Percentiles rank a stretch among this genome's conserved stretches.
phyloP scores from a whole-genome alignment of 2,329 filamentous ascomycete species.

The Erysiphe neolycopersici region DNA sequence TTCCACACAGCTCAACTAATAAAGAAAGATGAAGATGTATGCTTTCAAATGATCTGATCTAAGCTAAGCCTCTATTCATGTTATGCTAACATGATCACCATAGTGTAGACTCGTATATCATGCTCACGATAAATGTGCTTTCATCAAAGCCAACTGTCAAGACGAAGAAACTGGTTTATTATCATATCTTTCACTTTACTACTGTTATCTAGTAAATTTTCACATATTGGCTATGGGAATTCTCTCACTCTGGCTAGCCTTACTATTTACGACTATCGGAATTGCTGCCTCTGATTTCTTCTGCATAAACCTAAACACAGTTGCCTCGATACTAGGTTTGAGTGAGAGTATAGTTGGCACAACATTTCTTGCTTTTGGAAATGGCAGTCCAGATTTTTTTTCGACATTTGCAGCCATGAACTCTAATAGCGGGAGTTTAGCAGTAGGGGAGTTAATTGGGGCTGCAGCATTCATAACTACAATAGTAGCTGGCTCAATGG shows the following conservation, averaged over 20 bases:
- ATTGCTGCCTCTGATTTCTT: constrained; percentile 98
- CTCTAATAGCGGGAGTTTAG: constrained; percentile 89
- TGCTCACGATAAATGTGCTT: constrained; percentile 60
- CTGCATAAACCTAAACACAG: constrained; percentile 86
- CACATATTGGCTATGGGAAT: constrained; percentile 57
- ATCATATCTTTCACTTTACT: constrained; percentile 75
- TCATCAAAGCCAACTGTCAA: constrained; percentile 54
- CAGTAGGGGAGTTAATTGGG: constrained; percentile 80
- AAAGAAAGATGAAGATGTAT: constrained; percentile 13
- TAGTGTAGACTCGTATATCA: constrained; percentile 59
- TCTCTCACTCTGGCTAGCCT: constrained; percentile 55
- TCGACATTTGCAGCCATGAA: constrained; percentile 96
- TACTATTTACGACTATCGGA: constrained; percentile 89
- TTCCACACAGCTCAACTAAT: constrained; percentile 7
- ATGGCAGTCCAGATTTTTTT: constrained; percentile 94
- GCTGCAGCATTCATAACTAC: constrained; percentile 90
- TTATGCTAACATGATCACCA: not conserved
- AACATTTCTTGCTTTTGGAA: constrained; percentile 88
- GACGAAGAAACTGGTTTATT: constrained; percentile 79
- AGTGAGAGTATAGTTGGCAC: constrained; percentile 92
- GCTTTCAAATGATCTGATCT: not conserved
- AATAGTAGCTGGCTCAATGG: constrained; percentile 93
- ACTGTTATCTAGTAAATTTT: constrained; percentile 43
- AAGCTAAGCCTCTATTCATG: no score
- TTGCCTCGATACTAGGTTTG: constrained; percentile 66